Percentiles rank a stretch among this genome's conserved stretches.
Conservation (phyloP, 1,139 yeast genomes). For the Oligophagozyma castellii region DNA sequence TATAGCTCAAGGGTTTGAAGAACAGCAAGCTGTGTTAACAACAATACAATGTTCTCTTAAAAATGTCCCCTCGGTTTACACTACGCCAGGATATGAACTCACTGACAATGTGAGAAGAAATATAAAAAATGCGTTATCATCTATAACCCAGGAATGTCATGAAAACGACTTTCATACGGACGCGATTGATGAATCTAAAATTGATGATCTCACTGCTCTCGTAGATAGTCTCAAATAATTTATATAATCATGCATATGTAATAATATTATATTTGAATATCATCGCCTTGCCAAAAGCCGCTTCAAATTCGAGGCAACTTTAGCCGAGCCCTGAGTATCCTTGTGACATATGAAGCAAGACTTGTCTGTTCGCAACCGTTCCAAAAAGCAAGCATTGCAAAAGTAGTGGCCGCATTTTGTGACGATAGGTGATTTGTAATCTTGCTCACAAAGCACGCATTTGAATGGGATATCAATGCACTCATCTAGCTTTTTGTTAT, state of each 20-base stretch:
- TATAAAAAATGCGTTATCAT: too few relatives aligned
- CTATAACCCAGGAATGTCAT: too few relatives aligned
- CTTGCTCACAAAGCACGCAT: constrained; percentile 49
- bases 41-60: too few relatives aligned
- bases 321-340: constrained; percentile 41
- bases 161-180: too few relatives aligned
- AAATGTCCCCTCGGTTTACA: too few relatives aligned
- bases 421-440: constrained; percentile 43
- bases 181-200: too few relatives aligned
- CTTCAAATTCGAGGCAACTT: constrained; percentile 14
- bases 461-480: constrained; percentile 46
- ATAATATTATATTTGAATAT: not conserved
- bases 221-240: constrained; percentile 2
- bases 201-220: too few relatives aligned
- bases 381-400: constrained; percentile 51
- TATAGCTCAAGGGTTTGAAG: too few relatives aligned
- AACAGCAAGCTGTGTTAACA: too few relatives aligned
- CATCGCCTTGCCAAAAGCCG: constrained; percentile 3
- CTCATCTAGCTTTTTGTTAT: constrained; percentile 11
- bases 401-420: constrained; percentile 56
- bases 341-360: constrained; percentile 45
- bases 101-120: too few relatives aligned
- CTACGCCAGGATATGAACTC: too few relatives aligned
- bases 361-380: constrained; percentile 33
- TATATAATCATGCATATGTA: not conserved